Conservation (phyloP, 768 basidiomycete genomes). For the Boletellus emodensis region DNA sequence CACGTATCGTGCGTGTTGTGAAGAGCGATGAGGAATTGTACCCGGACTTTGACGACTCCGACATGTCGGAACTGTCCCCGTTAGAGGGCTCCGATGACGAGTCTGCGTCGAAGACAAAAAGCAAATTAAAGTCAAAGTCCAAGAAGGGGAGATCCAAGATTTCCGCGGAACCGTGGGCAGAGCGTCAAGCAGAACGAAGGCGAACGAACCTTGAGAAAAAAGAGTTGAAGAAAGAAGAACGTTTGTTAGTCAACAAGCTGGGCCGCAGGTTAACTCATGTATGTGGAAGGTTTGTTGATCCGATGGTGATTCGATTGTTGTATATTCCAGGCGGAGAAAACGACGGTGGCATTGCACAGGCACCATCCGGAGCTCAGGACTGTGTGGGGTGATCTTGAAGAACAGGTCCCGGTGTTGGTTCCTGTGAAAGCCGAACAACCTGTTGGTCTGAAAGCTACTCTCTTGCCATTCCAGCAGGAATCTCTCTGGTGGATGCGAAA, state of each 20-base stretch:
- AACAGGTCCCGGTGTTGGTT: conserved; percentile 51
- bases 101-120: conserved; percentile 29
- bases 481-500: conserved; percentile 94
- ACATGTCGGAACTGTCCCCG: conserved; percentile 8
- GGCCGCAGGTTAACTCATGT: conserved; percentile 76
- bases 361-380: conserved; percentile 78
- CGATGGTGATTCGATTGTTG: conserved; percentile 1
- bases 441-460: conserved; percentile 70
- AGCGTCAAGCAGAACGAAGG: conserved; percentile 12
- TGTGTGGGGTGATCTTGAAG: conserved; percentile 86
- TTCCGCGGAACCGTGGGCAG: neutral
- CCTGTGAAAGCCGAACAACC: conserved; percentile 80
- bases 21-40: conserved; percentile 14
- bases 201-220: conserved; percentile 20
- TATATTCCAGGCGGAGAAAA: conserved; percentile 62
- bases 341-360: conserved; percentile 54
- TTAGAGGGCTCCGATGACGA: conserved; percentile 16
- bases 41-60: neutral
- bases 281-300: conserved; percentile 24
- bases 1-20: neutral
- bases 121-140: conserved; percentile 28
- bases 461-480: conserved; percentile 95
- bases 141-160: conserved; percentile 11
- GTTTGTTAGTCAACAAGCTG: conserved; percentile 47
- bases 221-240: conserved; percentile 45